Evolutionary conservation across 768 basidiomycete species (phyloP).

Genomic region (Gymnopilus dilepis): DNA sequence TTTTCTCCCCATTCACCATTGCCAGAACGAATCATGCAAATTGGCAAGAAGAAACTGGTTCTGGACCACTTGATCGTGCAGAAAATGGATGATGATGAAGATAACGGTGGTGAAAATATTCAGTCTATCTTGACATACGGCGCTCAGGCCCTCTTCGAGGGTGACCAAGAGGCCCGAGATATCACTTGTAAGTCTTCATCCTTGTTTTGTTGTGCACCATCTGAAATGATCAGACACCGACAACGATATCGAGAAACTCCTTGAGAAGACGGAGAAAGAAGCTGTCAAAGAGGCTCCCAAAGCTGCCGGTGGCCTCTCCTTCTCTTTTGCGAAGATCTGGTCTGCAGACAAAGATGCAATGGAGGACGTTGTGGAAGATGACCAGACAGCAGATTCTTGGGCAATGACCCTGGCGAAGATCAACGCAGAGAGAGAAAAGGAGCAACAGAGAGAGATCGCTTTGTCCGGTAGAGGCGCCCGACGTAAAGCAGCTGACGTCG

Average conservation of each 20-base stretch:
- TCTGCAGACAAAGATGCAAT: constrained; percentile 74
- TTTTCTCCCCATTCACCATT: constrained; percentile 10
- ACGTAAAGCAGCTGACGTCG: constrained; percentile 71
- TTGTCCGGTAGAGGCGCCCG: constrained; percentile 76
- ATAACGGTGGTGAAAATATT: constrained; percentile 73
- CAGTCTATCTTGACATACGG: constrained; percentile 90
- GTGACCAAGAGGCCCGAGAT: constrained; percentile 61
- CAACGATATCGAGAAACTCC: constrained; percentile 82
- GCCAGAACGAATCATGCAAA: constrained; percentile 87
- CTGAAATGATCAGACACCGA: constrained; percentile 62
- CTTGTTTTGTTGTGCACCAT: neutral
- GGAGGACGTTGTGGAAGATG: constrained; percentile 70
- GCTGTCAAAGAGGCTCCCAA: constrained; percentile 59
- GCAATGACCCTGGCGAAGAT: constrained; percentile 66
- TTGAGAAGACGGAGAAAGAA: constrained; percentile 83
- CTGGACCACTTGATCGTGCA: constrained; percentile 96
- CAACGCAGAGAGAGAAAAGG: constrained; percentile 47
- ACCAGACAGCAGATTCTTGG: constrained; percentile 82
- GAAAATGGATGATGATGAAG: constrained; percentile 91
- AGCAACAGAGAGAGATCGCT: constrained; percentile 49
- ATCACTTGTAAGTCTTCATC: constrained; percentile 61
- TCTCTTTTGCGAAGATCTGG: constrained; percentile 94
- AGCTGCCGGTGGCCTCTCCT: constrained; percentile 58
- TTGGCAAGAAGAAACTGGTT: constrained; percentile 94
- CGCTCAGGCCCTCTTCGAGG: constrained; percentile 83